Base-by-base conservation (phyloP, 495 filamentous ascomycete species). In the Aspergillus campestris region DNA sequence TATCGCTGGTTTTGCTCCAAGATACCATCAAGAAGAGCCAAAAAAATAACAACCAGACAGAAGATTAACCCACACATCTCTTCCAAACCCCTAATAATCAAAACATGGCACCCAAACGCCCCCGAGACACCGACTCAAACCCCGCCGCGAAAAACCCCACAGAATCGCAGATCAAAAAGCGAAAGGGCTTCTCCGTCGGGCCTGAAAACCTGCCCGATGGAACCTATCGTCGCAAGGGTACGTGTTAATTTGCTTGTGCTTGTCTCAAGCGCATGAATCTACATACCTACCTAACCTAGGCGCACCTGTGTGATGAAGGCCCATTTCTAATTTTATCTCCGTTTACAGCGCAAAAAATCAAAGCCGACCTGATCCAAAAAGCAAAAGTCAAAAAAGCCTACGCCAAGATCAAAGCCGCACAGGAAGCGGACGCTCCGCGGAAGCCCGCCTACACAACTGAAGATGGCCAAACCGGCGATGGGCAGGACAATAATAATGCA, bases 361-460 rank as follows among this genome's bases (percentile, higher is more conserved):
- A 97, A 62, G 73, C 82, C 44, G 78, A 86, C 50, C 71, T 98
- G 39, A 95, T 98, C 61, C 78, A 87, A 60, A 94, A 90, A 64
- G 90, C 91, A 53, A 95, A 95, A 65, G 74, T 95, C 38, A 95
- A 89, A 65, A 95, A 94, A 65, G 74, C 86, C 35, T 96, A 95
- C 61, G 85, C 82, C 53, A 98, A 95, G 64, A 67, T 95, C 45
- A 87, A 89, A 60, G 79, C 79, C 34, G 70, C 74, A 44, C 77
- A 79, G 61, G 57, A 64, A 30, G 61, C 59, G 9, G 49, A 55
- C 39, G 58, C 48, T 33, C 58, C 50, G 9, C 54, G 46, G 40
- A 67, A 57, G 46, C 62, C 62, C 7, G 50, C 60, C 32, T 62
- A 69, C 42, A 4, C 18, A 1, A 24, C 18, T 4, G 58, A 64